These are phyloP conservation scores for Yamadazyma paraphyllophila DNA, from an alignment of 805 yeast species.

Conservation along the genomic window DNA sequence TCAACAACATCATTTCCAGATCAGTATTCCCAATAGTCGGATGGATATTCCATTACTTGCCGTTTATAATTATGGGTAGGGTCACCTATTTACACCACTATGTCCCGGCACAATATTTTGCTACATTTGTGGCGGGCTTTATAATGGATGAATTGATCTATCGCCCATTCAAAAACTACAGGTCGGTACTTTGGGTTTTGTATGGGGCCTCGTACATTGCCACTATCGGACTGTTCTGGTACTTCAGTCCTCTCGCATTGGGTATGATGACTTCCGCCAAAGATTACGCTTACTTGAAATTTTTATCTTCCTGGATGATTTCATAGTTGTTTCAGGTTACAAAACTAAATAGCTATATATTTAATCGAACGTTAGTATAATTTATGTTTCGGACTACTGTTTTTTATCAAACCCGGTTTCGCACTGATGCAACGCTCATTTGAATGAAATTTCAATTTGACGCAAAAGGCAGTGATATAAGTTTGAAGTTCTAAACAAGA, in stretches of 20 bases:
- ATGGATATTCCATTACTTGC: constrained; percentile 40
- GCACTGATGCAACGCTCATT: constrained; percentile 5
- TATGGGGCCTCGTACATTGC: constrained; percentile 47
- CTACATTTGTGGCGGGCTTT: constrained; percentile 70
- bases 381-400: not conserved
- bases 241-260: constrained; percentile 66
- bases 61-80: constrained; percentile 42
- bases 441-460: constrained; percentile 2
- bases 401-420: constrained; percentile 4
- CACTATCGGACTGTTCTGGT: constrained; percentile 57
- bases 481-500: not conserved
- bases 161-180: constrained; percentile 15
- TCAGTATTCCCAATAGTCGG: constrained; percentile 38
- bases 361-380: not conserved
- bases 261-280: constrained; percentile 61
- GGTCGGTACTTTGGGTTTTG: constrained; percentile 19
- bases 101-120: constrained; percentile 49
- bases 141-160: constrained; percentile 44
- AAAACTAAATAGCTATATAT: no score
- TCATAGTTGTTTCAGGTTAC: not conserved
- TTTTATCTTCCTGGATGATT: constrained; percentile 27
- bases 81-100: constrained; percentile 46
- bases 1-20: constrained; percentile 27
- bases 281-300: constrained; percentile 28
- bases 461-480: not conserved